Percentiles rank a stretch among this genome's conserved stretches.
Conservation (phyloP, 202 grass and related monocot species). For the Hordeum pubiflorum region DNA sequence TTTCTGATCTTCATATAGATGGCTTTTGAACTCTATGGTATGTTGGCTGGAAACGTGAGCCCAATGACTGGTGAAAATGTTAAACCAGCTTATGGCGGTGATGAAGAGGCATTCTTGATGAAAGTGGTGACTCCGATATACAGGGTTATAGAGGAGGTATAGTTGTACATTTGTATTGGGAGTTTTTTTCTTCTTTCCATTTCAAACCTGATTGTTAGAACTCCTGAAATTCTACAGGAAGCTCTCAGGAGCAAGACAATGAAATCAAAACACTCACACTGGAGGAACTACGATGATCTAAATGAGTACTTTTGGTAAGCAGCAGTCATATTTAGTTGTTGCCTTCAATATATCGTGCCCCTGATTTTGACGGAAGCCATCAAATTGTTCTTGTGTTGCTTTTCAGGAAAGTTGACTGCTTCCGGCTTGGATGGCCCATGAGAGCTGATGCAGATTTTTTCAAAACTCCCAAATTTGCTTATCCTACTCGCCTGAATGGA, state of each 20-base stretch:
- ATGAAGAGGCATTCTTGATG: conserved; percentile 76
- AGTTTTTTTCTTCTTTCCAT: conserved; percentile 1
- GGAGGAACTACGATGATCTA: conserved; percentile 99
- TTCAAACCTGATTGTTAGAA: background rate
- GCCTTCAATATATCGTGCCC: background rate
- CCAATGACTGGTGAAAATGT: conserved; percentile 92
- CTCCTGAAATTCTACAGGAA: conserved; percentile 50
- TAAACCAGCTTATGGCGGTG: conserved; percentile 88
- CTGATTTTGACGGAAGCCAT: conserved; percentile 11
- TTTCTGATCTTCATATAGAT: conserved; percentile 63
- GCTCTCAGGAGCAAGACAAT: conserved; percentile 71
- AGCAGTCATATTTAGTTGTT: background rate
- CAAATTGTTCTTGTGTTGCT: conserved; percentile 24
- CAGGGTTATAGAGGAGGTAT: conserved; percentile 66
- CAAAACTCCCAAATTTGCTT: conserved; percentile 38
- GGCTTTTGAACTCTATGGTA: conserved; percentile 94
- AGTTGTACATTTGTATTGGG: background rate
- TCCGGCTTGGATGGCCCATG: conserved; percentile 94
- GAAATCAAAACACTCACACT: conserved; percentile 94
- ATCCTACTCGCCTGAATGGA: conserved; percentile 29
- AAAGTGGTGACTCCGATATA: conserved; percentile 94
- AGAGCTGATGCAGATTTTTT: conserved; percentile 93
- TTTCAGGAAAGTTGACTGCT: conserved; percentile 85
- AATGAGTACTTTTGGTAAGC: conserved; percentile 96
- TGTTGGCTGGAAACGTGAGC: conserved; percentile 83